Conservation (phyloP, 225 moss, liverwort and hornwort genomes). For the Neckera pumila region DNA sequence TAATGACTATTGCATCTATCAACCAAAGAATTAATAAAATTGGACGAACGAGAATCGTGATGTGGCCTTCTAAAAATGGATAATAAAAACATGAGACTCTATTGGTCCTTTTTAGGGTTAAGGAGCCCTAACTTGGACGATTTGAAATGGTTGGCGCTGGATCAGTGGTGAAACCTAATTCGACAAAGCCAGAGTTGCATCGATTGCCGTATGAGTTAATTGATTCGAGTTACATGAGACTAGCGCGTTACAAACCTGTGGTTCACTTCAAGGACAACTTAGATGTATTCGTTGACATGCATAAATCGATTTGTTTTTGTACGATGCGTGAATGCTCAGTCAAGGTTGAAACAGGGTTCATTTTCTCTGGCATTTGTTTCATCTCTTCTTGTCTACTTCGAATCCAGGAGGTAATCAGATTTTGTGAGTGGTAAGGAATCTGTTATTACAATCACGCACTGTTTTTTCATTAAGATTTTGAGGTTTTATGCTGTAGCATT, state of each 20-base stretch:
- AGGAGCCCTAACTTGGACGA: neutral
- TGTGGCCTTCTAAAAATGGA: neutral
- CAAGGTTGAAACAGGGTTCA: neutral
- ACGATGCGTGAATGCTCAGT: neutral
- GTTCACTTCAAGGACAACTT: neutral
- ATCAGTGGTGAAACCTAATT: neutral
- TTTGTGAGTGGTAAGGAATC: neutral
- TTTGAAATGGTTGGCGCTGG: neutral
- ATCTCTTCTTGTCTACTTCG: neutral
- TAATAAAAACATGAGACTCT: neutral
- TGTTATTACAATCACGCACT: neutral
- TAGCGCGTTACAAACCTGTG: neutral
- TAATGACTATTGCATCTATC: neutral
- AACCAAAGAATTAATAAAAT: neutral
- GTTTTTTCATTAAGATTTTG: neutral
- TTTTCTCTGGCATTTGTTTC: neutral
- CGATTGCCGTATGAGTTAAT: neutral
- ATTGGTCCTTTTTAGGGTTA: neutral
- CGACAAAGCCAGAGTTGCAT: neutral
- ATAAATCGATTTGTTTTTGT: neutral
- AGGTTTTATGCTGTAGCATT: constrained; percentile 26
- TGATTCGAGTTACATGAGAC: neutral
- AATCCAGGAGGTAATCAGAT: neutral
- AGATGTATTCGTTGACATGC: neutral
- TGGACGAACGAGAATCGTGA: neutral